Evolutionary conservation across 1,139 yeast genomes (phyloP).

Genomic region (Magnusiomyces ingens): DNA sequence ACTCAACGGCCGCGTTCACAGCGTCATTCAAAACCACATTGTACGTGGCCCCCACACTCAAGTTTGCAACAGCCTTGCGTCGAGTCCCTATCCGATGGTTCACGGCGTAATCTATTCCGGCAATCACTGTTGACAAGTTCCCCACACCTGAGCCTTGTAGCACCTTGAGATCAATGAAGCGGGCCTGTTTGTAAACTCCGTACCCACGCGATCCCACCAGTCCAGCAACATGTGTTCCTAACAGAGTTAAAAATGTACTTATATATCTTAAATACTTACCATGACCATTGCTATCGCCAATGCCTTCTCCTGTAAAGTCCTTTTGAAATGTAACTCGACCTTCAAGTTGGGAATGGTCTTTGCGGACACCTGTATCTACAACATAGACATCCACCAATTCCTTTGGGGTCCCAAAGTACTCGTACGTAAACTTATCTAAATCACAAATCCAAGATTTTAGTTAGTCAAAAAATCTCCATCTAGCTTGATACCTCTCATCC

Average conservation of each 20-base stretch:
- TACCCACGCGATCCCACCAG: slow-evolving; percentile 66
- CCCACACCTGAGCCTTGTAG: slow-evolving; percentile 63
- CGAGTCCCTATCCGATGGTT: slow-evolving; percentile 45
- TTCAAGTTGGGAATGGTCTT: slow-evolving; percentile 53
- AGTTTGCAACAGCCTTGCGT: slow-evolving; percentile 61
- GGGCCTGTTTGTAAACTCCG: slow-evolving; percentile 71
- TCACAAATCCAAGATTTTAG: slow-evolving; percentile 23
- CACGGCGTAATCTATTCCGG: slow-evolving; percentile 74
- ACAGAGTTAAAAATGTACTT: not conserved
- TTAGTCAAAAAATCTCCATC: no score
- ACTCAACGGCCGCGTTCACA: slow-evolving; percentile 60
- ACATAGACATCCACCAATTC: slow-evolving; percentile 61
- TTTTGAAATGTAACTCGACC: slow-evolving; percentile 53
- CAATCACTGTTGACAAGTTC: slow-evolving; percentile 50
- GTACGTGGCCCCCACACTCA: slow-evolving; percentile 70
- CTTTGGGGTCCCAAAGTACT: slow-evolving; percentile 37
- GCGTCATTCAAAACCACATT: slow-evolving; percentile 67
- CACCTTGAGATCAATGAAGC: slow-evolving; percentile 67
- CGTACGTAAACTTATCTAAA: slow-evolving; percentile 26
- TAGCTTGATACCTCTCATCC: not conserved
- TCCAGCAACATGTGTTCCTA: slow-evolving; percentile 86
- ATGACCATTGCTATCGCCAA: slow-evolving; percentile 65
- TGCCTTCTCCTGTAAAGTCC: slow-evolving; percentile 58
- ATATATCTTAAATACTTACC: slow-evolving; percentile 22
- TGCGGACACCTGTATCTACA: slow-evolving; percentile 64